Conservation (phyloP, 371 early-diverging fungal genomes). For the Mucor piriformis region DNA sequence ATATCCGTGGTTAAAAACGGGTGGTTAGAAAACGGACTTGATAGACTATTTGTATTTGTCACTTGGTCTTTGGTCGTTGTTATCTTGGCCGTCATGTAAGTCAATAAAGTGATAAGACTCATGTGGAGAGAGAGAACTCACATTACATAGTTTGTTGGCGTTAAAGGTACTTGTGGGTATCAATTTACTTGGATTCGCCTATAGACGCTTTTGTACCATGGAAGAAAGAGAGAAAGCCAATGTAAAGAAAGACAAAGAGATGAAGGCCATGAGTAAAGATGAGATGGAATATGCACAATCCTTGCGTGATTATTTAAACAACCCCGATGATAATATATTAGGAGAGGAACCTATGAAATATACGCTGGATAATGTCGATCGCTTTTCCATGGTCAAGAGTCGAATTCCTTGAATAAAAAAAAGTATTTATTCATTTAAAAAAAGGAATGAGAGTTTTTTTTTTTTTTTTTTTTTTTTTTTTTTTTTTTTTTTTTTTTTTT, state of each 20-base stretch:
- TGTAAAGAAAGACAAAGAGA: slow-evolving; percentile 45
- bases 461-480: too few relatives aligned
- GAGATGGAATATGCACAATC: slow-evolving; percentile 46
- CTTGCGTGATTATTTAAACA: slow-evolving; percentile 34
- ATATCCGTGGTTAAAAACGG: slow-evolving; percentile 34
- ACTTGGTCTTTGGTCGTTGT: slow-evolving; percentile 27
- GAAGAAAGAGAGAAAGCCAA: slow-evolving; percentile 59
- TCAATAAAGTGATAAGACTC: too few relatives aligned
- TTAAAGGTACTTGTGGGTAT: slow-evolving; percentile 77
- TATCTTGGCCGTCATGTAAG: slow-evolving; percentile 41
- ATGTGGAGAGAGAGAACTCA: not conserved
- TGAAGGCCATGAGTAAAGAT: slow-evolving; percentile 60
- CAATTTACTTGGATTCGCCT: slow-evolving; percentile 71
- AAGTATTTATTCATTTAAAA: not conserved
- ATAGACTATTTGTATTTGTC: slow-evolving; percentile 28
- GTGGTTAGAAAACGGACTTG: slow-evolving; percentile 45
- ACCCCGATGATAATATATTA: slow-evolving; percentile 46
- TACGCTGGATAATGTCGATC: slow-evolving; percentile 84
- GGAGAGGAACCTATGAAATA: slow-evolving; percentile 48
- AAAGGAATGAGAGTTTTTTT: too few relatives aligned
- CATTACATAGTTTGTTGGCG: slow-evolving; percentile 64
- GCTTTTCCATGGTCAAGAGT: slow-evolving; percentile 90
- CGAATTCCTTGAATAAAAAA: slow-evolving; percentile 69
- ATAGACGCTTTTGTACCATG: slow-evolving; percentile 64
- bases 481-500: not conserved